phyloP scores from a whole-genome alignment of 2,329 filamentous ascomycete genomes.

The Venturia aucupariae region DNA sequence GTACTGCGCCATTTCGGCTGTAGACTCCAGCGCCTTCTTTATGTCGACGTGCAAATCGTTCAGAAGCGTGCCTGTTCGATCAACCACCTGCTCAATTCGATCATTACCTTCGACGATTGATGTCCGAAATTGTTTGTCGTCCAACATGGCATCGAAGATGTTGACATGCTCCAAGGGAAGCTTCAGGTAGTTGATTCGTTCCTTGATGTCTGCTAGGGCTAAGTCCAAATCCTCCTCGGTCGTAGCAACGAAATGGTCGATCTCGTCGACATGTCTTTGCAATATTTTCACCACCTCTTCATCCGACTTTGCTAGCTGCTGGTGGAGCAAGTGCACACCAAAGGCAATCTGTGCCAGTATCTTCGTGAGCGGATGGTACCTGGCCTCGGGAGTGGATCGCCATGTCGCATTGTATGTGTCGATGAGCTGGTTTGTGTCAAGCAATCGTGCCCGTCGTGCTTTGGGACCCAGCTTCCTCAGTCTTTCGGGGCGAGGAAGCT shows the following conservation, averaged over 20 bases:
- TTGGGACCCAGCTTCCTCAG: slow-evolving; percentile 43
- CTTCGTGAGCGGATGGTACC: slow-evolving; percentile 82
- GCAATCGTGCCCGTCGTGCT: slow-evolving; percentile 54
- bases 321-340: slow-evolving; percentile 78
- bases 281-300: slow-evolving; percentile 80
- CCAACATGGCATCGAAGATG: slow-evolving; percentile 79
- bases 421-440: slow-evolving; percentile 60
- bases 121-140: slow-evolving; percentile 70
- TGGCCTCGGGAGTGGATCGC: slow-evolving; percentile 59
- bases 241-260: slow-evolving; percentile 82
- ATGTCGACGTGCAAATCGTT: slow-evolving; percentile 73
- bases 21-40: slow-evolving; percentile 65
- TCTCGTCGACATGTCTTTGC: slow-evolving; percentile 85
- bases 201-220: slow-evolving; percentile 67
- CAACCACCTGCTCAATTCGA: slow-evolving; percentile 80
- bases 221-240: slow-evolving; percentile 77
- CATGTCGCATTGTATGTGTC: slow-evolving; percentile 65
- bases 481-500: slow-evolving; percentile 35
- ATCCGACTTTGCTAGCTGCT: slow-evolving; percentile 80
- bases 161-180: slow-evolving; percentile 74
- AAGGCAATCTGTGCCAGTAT: slow-evolving; percentile 88
- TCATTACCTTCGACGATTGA: slow-evolving; percentile 82
- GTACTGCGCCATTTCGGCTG: slow-evolving; percentile 68
- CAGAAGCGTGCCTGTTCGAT: slow-evolving; percentile 66
- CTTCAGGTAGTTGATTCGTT: slow-evolving; percentile 69